These are phyloP conservation scores for Heliamphora pulchella DNA, from an alignment of 179 eudicot species.

Conservation along the genomic window DNA sequence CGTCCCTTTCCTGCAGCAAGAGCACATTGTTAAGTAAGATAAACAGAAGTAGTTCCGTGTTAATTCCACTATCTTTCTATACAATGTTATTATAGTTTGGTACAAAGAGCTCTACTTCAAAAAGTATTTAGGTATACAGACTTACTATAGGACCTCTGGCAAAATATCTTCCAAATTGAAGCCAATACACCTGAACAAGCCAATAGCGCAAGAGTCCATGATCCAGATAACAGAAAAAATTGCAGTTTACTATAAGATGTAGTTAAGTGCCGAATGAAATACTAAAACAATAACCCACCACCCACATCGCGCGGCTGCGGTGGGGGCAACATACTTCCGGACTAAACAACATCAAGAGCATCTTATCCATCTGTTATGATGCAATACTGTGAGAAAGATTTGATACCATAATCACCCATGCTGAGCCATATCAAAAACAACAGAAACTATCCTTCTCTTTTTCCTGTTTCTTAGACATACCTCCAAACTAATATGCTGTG, in stretches of 20 bases:
- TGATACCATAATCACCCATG: not conserved
- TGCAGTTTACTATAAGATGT: not conserved
- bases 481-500: not conserved
- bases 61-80: not conserved
- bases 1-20: constrained; percentile 85
- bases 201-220: not conserved
- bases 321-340: not conserved
- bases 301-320: not conserved
- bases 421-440: not conserved
- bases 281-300: not conserved
- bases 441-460: not conserved
- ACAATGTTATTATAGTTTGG: no score
- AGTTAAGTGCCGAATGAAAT: no score
- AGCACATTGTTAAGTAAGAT: constrained; percentile 5
- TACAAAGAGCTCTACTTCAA: not conserved
- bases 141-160: constrained; percentile 97
- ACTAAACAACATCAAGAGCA: not conserved
- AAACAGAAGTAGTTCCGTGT: not conserved
- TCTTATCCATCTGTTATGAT: not conserved
- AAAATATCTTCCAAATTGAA: constrained; percentile 94
- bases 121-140: constrained; percentile 12
- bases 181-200: constrained; percentile 79
- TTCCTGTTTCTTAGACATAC: not conserved
- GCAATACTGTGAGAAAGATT: not conserved
- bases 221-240: not conserved